Base-by-base conservation (phyloP, 2,329 filamentous ascomycete genomes). In the Penicillium thymicola region DNA sequence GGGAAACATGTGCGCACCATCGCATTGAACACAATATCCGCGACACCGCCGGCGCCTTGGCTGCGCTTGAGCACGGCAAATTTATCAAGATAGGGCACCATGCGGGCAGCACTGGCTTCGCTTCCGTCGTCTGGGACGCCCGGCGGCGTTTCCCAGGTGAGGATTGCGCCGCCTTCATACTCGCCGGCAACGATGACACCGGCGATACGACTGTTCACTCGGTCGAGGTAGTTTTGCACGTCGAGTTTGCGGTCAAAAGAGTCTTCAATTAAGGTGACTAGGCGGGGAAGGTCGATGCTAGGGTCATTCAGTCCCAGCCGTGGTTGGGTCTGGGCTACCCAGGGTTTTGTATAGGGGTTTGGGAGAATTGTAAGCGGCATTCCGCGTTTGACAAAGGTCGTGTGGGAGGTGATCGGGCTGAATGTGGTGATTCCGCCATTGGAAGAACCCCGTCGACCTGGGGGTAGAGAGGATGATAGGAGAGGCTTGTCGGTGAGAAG, bases 21-120 rank as follows among this genome's bases (percentile, higher is more conserved):
- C 34, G 92, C 88, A 60, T 95, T 96, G 77, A 97, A 99, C 8
- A 99, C 89, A 38, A 97, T 89, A 70, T 99, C 94, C 1, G 94
- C 93, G 3, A 97, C 92, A 3, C 94, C 93, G 1, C 91, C 91
- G 0, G 89, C 90, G 0, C 94, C 94, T 72, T 99, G 94, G 13
- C 88, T 89, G 58, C 86, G 88, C 64, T 89, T 93, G 16, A 96
- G 80, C 0, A 99, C 94, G 0, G 94, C 94, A 70, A 99, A 97
- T 72, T 99, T 99, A 75, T 99, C 94, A 30, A 99, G 82, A 71
- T 99, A 99, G 0, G 94, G 94, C 0, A 99, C 89, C 63, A 91
- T 83, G 10, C 89, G 83, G 1, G 81, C 81, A 36, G 76, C 69
- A 47, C 81, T 80, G 18, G 79, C 75, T 55, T 82, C 57, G 73